A percentile compares a stretch with the other conserved stretches of the same genome.
These are phyloP conservation scores for Amaranthus palmeri DNA, from an alignment of 148 eudicot species.

Conservation along the genomic window DNA sequence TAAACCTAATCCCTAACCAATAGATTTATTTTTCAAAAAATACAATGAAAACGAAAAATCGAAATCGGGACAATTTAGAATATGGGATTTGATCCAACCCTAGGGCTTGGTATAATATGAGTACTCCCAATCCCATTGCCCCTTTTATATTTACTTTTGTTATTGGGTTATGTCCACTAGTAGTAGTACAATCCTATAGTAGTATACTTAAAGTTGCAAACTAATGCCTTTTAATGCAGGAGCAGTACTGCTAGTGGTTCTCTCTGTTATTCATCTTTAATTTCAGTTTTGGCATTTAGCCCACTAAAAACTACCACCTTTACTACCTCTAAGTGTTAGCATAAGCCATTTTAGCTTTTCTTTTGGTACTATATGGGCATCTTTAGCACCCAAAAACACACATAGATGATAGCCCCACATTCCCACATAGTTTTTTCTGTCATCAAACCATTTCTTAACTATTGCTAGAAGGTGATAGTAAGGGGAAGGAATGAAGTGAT, in stretches of 20 bases:
- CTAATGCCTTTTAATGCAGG: slow-evolving; percentile 28
- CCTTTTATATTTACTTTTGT: slow-evolving; percentile 12
- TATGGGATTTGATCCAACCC: not conserved
- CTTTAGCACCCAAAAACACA: slow-evolving; percentile 14
- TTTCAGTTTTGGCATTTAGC: slow-evolving; percentile 31
- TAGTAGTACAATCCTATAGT: slow-evolving; percentile 19
- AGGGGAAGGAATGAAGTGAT: slow-evolving; percentile 13
- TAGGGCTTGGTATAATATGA: not conserved
- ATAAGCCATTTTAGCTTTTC: slow-evolving; percentile 25
- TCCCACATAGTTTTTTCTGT: slow-evolving; percentile 20
- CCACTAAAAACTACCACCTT: slow-evolving; percentile 25
- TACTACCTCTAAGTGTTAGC: slow-evolving; percentile 30
- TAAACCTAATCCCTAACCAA: no score
- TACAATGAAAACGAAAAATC: no score
- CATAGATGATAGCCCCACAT: slow-evolving; percentile 19
- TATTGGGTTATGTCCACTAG: slow-evolving; percentile 30
- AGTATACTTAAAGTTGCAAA: slow-evolving; percentile 10
- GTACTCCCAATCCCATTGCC: not conserved
- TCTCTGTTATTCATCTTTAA: slow-evolving; percentile 20
- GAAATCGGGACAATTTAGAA: no score
- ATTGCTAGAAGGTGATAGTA: not conserved
- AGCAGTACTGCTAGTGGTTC: slow-evolving; percentile 35
- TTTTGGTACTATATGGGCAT: slow-evolving; percentile 26
- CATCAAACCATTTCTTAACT: slow-evolving; percentile 5
- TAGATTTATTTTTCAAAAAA: no score